These are phyloP conservation scores for Phytopythium ostracodes DNA, from an alignment of 352 stramenopile species.

Conservation along the genomic window DNA sequence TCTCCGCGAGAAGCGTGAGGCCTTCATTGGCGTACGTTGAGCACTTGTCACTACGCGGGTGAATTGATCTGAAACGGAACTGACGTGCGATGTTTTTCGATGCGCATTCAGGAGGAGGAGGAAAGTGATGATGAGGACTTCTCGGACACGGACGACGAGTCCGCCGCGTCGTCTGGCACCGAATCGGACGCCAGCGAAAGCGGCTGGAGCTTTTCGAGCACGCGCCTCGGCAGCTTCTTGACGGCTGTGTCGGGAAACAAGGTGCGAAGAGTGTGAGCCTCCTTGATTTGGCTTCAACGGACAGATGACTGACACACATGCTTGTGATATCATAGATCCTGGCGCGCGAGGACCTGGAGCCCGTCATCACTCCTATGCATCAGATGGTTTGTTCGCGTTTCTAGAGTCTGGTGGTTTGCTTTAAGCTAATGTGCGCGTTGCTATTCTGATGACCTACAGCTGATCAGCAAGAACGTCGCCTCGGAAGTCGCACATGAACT, in stretches of 20 bases:
- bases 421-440: neutral
- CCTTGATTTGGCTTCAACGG: too few relatives aligned
- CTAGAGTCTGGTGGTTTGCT: neutral
- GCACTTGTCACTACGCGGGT: neutral
- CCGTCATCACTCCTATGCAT: slow-evolving; percentile 92
- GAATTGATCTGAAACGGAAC: neutral
- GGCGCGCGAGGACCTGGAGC: slow-evolving; percentile 89
- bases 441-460: slow-evolving; percentile 24
- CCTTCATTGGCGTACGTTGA: slow-evolving; percentile 76
- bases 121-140: slow-evolving; percentile 60
- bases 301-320: neutral
- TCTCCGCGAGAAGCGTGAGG: slow-evolving; percentile 65
- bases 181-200: slow-evolving; percentile 62
- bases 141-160: slow-evolving; percentile 73
- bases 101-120: slow-evolving; percentile 45
- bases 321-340: slow-evolving; percentile 64
- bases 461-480: slow-evolving; percentile 98
- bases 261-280: slow-evolving; percentile 11
- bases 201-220: slow-evolving; percentile 81
- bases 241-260: slow-evolving; percentile 87
- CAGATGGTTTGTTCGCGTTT: slow-evolving; percentile 56
- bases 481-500: slow-evolving; percentile 94
- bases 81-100: neutral
- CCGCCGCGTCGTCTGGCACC: slow-evolving; percentile 50
- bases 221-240: slow-evolving; percentile 77